phyloP scores from a whole-genome alignment of 116 monocot species.

The Thalassia testudinum region DNA sequence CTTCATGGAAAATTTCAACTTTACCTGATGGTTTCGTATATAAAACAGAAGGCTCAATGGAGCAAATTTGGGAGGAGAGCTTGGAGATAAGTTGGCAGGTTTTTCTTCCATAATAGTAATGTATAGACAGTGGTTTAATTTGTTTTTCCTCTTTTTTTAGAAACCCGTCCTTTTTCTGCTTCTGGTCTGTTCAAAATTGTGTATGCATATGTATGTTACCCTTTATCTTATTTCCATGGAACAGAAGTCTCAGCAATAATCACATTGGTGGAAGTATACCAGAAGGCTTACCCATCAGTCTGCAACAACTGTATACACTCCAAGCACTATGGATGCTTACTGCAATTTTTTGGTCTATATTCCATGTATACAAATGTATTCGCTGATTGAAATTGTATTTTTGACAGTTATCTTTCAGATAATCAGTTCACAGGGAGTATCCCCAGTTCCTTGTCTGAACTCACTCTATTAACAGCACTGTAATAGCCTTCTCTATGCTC shows the following conservation, averaged over 20 bases:
- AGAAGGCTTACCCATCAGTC: slow-evolving; percentile 61
- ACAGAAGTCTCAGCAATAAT: slow-evolving; percentile 93
- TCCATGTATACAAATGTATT: too few species aligned
- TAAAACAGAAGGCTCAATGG: slow-evolving; percentile 59
- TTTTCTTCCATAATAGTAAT: slow-evolving; percentile 72
- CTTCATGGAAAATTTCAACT: not conserved
- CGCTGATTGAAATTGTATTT: not conserved
- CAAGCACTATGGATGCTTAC: not conserved
- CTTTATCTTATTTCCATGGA: slow-evolving; percentile 9
- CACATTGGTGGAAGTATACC: slow-evolving; percentile 93
- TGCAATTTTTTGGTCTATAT: not conserved
- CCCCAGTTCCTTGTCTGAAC: slow-evolving; percentile 46
- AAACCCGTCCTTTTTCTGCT: not conserved
- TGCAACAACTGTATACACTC: slow-evolving; percentile 63
- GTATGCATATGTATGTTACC: not conserved
- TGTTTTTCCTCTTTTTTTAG: not conserved
- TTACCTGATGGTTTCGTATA: not conserved
- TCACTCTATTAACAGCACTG: slow-evolving; percentile 58
- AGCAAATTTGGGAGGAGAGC: slow-evolving; percentile 82
- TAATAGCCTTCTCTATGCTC: slow-evolving; percentile 12
- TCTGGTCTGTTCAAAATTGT: not conserved
- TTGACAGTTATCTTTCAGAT: slow-evolving; percentile 78
- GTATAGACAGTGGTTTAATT: slow-evolving; percentile 39
- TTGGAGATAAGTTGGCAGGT: slow-evolving; percentile 56
- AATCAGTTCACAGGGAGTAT: slow-evolving; percentile 67